Conservation (phyloP, 345 rosid species). For the Arabidopsis suecica region DNA sequence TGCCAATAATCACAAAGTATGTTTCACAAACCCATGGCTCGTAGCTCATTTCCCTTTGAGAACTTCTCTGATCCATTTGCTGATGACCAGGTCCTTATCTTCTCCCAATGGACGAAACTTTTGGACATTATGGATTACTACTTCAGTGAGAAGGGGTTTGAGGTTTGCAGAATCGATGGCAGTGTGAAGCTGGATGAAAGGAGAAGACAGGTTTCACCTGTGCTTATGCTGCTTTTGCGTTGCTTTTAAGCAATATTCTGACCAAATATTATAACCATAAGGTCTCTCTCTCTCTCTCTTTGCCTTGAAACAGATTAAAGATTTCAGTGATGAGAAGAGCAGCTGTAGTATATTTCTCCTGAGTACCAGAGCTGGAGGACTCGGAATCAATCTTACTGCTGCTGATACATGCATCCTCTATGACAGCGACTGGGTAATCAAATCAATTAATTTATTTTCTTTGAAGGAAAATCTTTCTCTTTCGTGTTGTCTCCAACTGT, state of each 20-base stretch:
- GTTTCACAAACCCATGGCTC: slow-evolving; percentile 29
- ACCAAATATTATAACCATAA: slow-evolving; percentile 4
- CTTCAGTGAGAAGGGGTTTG: slow-evolving; percentile 86
- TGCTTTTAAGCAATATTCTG: not conserved
- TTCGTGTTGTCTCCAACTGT: slow-evolving; percentile 27
- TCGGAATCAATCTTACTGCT: slow-evolving; percentile 96
- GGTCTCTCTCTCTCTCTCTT: slow-evolving; percentile 18
- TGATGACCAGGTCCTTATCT: slow-evolving; percentile 73
- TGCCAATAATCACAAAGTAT: slow-evolving; percentile 80
- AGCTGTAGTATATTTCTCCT: slow-evolving; percentile 73
- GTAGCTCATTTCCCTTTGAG: slow-evolving; percentile 24
- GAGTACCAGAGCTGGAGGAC: slow-evolving; percentile 97
- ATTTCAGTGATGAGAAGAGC: slow-evolving; percentile 80
- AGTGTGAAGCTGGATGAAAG: slow-evolving; percentile 75
- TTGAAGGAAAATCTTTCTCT: slow-evolving; percentile 8
- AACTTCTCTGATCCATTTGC: slow-evolving; percentile 31
- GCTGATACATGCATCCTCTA: slow-evolving; percentile 96
- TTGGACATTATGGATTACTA: slow-evolving; percentile 95
- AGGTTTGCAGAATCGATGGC: slow-evolving; percentile 95
- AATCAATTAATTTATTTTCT: not conserved
- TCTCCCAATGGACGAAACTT: slow-evolving; percentile 90
- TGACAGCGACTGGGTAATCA: slow-evolving; percentile 94
- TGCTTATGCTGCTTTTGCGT: not conserved
- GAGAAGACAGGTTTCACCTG: slow-evolving; percentile 70
- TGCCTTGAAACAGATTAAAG: slow-evolving; percentile 61